phyloP scores from a whole-genome alignment of 2,329 filamentous ascomycete species.

The Dendrostoma leiphaemia region DNA sequence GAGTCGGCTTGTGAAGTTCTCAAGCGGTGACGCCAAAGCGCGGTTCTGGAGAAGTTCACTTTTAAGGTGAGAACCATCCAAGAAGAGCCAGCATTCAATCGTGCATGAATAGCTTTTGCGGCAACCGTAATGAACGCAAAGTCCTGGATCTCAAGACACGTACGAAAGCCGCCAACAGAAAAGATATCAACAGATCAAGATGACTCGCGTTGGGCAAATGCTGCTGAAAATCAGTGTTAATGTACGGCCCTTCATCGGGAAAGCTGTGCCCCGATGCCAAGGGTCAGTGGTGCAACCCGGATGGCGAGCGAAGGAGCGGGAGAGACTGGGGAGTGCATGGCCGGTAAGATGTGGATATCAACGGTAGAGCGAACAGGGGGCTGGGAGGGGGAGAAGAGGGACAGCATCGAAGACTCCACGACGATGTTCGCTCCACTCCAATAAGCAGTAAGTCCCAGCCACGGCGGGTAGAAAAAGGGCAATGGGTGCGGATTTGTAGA shows the following conservation, averaged over 20 bases:
- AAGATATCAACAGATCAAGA: background rate
- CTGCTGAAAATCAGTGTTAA: background rate
- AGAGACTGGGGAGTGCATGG: constrained; percentile 2
- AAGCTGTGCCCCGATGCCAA: background rate
- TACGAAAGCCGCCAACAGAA: background rate
- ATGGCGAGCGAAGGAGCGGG: constrained; percentile 4
- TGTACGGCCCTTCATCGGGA: background rate
- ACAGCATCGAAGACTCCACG: background rate
- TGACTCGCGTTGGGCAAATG: background rate
- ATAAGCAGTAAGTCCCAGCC: background rate
- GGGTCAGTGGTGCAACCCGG: background rate
- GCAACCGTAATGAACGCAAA: background rate
- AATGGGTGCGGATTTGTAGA: background rate
- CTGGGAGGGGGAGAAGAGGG: constrained; percentile 7
- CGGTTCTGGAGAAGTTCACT: too few relatives aligned
- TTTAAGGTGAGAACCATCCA: too few relatives aligned
- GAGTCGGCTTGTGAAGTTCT: too few relatives aligned
- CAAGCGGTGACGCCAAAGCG: too few relatives aligned
- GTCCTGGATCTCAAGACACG: background rate
- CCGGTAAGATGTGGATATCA: constrained; percentile 11
- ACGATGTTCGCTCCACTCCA: background rate
- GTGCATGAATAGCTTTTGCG: too few relatives aligned
- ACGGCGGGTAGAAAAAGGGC: background rate
- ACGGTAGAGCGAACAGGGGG: constrained; percentile 9
- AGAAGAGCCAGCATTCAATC: too few relatives aligned